Evolutionary conservation across 192 early-diverging fungal species (phyloP), one percentile per base, ranked within the genome.

Genomic region (Backusella tarrabulga): DNA sequence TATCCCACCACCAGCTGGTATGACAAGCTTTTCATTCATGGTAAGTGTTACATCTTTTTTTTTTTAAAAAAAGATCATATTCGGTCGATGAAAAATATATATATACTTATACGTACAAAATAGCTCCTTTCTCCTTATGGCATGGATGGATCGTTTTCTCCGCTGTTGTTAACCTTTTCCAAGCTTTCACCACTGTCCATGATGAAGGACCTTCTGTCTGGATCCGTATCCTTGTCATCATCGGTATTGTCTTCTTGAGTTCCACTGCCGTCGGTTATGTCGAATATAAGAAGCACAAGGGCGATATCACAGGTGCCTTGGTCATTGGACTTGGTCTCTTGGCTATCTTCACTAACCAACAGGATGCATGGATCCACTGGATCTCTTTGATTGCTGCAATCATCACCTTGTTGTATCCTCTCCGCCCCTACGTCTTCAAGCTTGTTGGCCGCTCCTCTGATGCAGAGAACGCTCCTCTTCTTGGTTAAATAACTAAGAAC

Each of bases 131-230:
- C 86, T 90, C 89, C 41, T 80, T 91, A 34, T 92, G 87, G 83
- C 88, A 91, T 81, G 91, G 88, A 35, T 90, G 89, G 87, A 84
- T 92, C 68, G 80, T 88, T 67, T 87, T 89, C 72, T 75, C 90
- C 50, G 69, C 81, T 79, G 79, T 89, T 77, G 76, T 91, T 76
- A 91, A 89, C 84, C 72, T 83, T 60, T 88, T 91, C 75, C 89
- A 88, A 69, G 85, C 85, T 74, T 87, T 92, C 74, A 85, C 87
- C n/a, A 71, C 71, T 34, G 54, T 81, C 34, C 38, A 52, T 11
- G 79, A 79, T 34, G 63, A 75, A 4, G 81, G 82, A 3, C 89
- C 91, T 34, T 72, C 75, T 19, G 71, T 86, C 29, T 80, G 85
- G 42, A 74, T 86, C 63, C 74, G 78, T 63, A 83, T 90, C 69